Percentiles rank a stretch among this genome's conserved stretches.
Evolutionary conservation across 2,329 filamentous ascomycete species (phyloP).

Genomic region (Talaromyces piceae): DNA sequence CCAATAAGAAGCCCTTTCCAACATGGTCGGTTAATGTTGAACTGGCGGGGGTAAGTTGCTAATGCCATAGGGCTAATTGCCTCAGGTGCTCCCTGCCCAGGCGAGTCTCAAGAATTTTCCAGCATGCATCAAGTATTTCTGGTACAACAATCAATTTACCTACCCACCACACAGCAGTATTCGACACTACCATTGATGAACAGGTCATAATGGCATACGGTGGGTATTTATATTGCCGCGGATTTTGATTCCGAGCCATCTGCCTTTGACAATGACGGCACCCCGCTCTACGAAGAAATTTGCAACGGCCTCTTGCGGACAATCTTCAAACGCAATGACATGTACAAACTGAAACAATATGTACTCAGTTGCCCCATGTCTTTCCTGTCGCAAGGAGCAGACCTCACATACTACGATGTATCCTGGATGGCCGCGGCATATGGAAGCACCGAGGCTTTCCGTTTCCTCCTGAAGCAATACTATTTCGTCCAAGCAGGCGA

Average conservation of each 20-base stretch:
- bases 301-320: neutral
- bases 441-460: constrained; percentile 13
- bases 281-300: neutral
- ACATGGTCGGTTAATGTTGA: too few species aligned
- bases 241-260: neutral
- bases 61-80: too few species aligned
- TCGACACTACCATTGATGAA: neutral
- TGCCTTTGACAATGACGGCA: neutral
- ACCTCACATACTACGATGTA: constrained; percentile 5
- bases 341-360: constrained; percentile 6
- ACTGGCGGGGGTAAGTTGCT: too few species aligned
- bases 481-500: constrained; percentile 2
- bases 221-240: neutral
- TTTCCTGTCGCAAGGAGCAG: neutral
- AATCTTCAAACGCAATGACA: constrained; percentile 4
- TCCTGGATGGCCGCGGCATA: constrained; percentile 13
- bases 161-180: neutral
- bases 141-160: neutral
- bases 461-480: constrained; percentile 14
- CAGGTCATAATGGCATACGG: neutral
- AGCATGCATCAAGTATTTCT: neutral
- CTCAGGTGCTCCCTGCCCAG: neutral
- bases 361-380: neutral
- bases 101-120: neutral
- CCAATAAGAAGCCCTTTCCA: too few species aligned